Evolutionary conservation across 179 eudicot genomes (phyloP).

Genomic region (Beta macrorhiza): DNA sequence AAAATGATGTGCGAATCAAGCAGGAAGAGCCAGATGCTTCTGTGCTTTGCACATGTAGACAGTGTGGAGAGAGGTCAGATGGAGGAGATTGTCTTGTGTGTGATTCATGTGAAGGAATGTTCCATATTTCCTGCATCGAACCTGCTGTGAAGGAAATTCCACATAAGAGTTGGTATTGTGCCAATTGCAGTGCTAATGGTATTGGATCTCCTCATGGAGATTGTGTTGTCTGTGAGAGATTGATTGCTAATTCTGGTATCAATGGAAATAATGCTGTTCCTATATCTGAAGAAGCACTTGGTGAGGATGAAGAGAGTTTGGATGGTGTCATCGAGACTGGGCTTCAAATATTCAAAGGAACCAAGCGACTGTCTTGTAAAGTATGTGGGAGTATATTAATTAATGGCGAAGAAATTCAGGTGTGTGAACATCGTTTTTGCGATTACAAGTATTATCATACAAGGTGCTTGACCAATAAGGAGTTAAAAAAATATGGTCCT

Average conservation of each 20-base stretch:
- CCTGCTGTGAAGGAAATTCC: constrained; percentile 79
- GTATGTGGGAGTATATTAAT: constrained; percentile 46
- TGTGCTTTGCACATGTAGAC: constrained; percentile 49
- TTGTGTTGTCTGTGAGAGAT: constrained; percentile 74
- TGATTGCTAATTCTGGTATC: constrained; percentile 39
- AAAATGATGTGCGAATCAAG: constrained; percentile 37
- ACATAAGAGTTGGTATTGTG: constrained; percentile 76
- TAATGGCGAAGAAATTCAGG: constrained; percentile 44
- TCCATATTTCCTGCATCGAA: constrained; percentile 78
- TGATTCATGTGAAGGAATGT: constrained; percentile 85
- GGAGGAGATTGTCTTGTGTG: constrained; percentile 77
- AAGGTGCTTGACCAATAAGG: constrained; percentile 69
- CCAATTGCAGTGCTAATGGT: constrained; percentile 56
- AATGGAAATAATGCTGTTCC: constrained; percentile 30
- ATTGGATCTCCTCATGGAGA: constrained; percentile 62
- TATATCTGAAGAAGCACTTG: constrained; percentile 31
- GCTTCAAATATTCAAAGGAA: constrained; percentile 38
- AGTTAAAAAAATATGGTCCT: constrained; percentile 52
- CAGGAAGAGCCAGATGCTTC: constrained; percentile 48
- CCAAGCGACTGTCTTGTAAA: constrained; percentile 42
- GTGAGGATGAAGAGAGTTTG: constrained; percentile 48
- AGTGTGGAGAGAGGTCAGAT: constrained; percentile 64
- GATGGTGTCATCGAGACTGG: constrained; percentile 42
- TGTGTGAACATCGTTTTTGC: constrained; percentile 75
- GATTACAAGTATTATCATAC: constrained; percentile 68